Evolutionary conservation across 371 early-diverging fungal genomes (phyloP), one percentile per base, ranked within the genome.

Genomic region (Mucor racemosus): DNA sequence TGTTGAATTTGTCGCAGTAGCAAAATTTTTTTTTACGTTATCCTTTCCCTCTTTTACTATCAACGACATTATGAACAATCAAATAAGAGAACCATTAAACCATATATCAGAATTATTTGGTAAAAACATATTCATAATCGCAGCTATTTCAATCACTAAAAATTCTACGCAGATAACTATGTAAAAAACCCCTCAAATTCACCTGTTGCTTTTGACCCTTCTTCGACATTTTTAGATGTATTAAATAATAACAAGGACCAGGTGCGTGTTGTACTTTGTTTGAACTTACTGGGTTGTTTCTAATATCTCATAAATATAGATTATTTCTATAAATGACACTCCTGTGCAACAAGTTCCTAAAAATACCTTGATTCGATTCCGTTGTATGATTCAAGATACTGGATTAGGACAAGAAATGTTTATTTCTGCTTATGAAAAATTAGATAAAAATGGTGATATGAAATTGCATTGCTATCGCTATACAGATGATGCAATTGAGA

Each of bases 311-410:
- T 40, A 54, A 60, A 36, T 26, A 31, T 71, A 88, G 84, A 84
- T 88, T 40, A 83, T 85, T 54, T 68, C 81, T 39, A 62, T 88
- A 17, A 84, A 85, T 64, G 69, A 76, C 21, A 58, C 65, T 4
- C 74, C 81, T 60, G 74, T 80, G 42, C 64, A 73, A 38, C 67
- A 62, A 26, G 60, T 85, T 10, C 80, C 84, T 13, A 50, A 78
- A 63, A 75, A 86, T 63, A 74, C 85, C 5, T 71, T 90, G 17
- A 86, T 90, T 17, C 78, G 89, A 8, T 87, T 90, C 63, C 77
- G 87, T 58, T 86, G 87, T 71, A 90, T 90, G 90, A 76, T 88
- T 21, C 90, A 90, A 66, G 89, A 90, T 64, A 86, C 87, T 11
- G 84, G 85, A 31, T 78, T 90, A 19, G 87, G 85, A 5, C 87